phyloP scores from a whole-genome alignment of 257 asterid genomes.

The Cynanchum wilfordii region DNA sequence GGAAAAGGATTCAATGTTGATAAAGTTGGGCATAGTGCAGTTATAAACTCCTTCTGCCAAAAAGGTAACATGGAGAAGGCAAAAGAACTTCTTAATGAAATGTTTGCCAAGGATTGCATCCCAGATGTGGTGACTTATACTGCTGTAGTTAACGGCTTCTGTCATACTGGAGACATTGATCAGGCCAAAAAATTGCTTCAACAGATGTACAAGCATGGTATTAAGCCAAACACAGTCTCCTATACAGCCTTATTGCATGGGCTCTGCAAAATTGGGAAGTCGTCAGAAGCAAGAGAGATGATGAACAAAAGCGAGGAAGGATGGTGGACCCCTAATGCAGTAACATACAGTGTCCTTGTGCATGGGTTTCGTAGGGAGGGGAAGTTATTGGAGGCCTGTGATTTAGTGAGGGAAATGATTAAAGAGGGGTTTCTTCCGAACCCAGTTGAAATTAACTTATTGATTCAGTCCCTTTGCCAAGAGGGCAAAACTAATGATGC shows the following conservation, averaged over 20 bases:
- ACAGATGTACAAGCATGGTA: slow-evolving; percentile 79
- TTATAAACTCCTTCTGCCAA: slow-evolving; percentile 63
- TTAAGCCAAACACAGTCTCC: slow-evolving; percentile 78
- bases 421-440: slow-evolving; percentile 61
- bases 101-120: slow-evolving; percentile 61
- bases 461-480: slow-evolving; percentile 66
- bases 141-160: slow-evolving; percentile 69
- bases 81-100: slow-evolving; percentile 70
- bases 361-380: slow-evolving; percentile 93
- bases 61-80: slow-evolving; percentile 62
- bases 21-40: slow-evolving; percentile 71
- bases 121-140: slow-evolving; percentile 98
- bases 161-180: slow-evolving; percentile 51
- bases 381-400: slow-evolving; percentile 73
- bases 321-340: slow-evolving; percentile 85
- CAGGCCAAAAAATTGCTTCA: slow-evolving; percentile 70
- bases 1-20: slow-evolving; percentile 60
- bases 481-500: slow-evolving; percentile 52
- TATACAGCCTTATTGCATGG: slow-evolving; percentile 77
- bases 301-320: slow-evolving; percentile 67
- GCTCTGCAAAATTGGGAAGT: slow-evolving; percentile 65
- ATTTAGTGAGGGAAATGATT: slow-evolving; percentile 66
- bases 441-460: slow-evolving; percentile 76
- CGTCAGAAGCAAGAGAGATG: slow-evolving; percentile 80
- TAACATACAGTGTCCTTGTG: slow-evolving; percentile 77